These are phyloP conservation scores for Claviceps spartinae DNA, from an alignment of 2,329 filamentous ascomycete genomes.

Conservation along the genomic window DNA sequence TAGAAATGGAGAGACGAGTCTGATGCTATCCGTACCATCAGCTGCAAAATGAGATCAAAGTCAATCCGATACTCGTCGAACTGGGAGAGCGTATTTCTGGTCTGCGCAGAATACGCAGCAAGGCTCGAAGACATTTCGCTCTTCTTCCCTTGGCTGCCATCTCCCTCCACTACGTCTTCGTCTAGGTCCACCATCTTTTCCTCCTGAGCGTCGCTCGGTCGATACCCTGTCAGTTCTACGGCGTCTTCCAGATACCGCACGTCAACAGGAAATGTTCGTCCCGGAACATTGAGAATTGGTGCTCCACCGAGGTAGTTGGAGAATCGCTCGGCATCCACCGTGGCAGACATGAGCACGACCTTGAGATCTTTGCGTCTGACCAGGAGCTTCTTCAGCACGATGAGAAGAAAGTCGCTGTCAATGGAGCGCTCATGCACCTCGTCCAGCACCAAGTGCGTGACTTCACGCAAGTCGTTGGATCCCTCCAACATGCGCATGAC, in stretches of 20 bases:
- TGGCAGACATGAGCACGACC: conserved; percentile 93
- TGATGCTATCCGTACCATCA: conserved; percentile 64
- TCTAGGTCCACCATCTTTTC: conserved; percentile 49
- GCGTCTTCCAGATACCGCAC: conserved; percentile 87
- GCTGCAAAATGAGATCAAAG: conserved; percentile 68
- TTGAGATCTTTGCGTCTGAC: conserved; percentile 67
- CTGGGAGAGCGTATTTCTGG: conserved; percentile 57
- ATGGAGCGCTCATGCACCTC: conserved; percentile 95
- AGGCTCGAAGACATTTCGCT: conserved; percentile 51
- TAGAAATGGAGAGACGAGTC: conserved; percentile 53
- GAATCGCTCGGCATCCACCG: conserved; percentile 83
- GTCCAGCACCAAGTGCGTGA: conserved; percentile 91
- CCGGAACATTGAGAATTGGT: conserved; percentile 80
- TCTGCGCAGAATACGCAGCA: conserved; percentile 60
- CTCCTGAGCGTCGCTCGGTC: conserved; percentile 25
- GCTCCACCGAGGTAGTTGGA: conserved; percentile 77
- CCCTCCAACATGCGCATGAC: conserved; percentile 97
- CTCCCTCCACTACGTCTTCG: conserved; percentile 41
- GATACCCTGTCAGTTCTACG: conserved; percentile 73
- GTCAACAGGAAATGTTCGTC: conserved; percentile 83
- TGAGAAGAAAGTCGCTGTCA: conserved; percentile 89
- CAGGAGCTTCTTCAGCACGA: conserved; percentile 78
- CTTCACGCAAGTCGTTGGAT: conserved; percentile 70
- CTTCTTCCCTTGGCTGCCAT: conserved; percentile 34
- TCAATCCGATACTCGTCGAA: conserved; percentile 89